A percentile compares a stretch with the other conserved stretches of the same genome.
phyloP scores from a whole-genome alignment of 768 basidiomycete species.

The Erythrobasidium yunnanense region DNA sequence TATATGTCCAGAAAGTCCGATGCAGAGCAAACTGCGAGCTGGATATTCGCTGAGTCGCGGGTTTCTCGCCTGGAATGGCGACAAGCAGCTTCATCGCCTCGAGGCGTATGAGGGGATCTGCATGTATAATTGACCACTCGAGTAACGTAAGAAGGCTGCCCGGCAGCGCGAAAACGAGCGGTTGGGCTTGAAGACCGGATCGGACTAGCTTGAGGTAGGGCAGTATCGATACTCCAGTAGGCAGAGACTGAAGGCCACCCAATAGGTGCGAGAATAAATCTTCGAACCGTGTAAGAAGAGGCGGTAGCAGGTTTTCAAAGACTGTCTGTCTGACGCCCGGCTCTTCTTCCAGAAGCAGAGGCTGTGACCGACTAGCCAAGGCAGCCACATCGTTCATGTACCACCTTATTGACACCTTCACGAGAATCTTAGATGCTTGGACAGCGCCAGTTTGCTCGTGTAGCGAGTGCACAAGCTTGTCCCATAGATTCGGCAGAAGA shows the following conservation, averaged over 20 bases:
- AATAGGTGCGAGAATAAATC: no score
- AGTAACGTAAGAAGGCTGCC: no score
- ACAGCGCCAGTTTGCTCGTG: slow-evolving; percentile 6
- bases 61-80: not conserved
- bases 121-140: slow-evolving; percentile 10
- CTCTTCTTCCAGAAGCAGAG: not conserved
- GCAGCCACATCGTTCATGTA: not conserved
- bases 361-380: not conserved
- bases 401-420: not conserved
- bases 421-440: slow-evolving; percentile 1
- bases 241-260: no score
- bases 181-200: not conserved
- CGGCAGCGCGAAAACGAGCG: not conserved
- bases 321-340: not conserved
- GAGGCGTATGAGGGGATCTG: slow-evolving; percentile 15
- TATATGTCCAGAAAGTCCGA: slow-evolving; percentile 12
- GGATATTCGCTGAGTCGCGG: not conserved
- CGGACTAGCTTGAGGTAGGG: no score
- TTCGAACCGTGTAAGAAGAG: not conserved
- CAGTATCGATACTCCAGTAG: no score
- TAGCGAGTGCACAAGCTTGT: slow-evolving; percentile 5
- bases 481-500: not conserved
- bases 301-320: slow-evolving; percentile 11
- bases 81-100: slow-evolving; percentile 1
- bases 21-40: slow-evolving; percentile 4